Conservation (phyloP, 257 asterid genomes). For the Salvia miltiorrhiza region DNA sequence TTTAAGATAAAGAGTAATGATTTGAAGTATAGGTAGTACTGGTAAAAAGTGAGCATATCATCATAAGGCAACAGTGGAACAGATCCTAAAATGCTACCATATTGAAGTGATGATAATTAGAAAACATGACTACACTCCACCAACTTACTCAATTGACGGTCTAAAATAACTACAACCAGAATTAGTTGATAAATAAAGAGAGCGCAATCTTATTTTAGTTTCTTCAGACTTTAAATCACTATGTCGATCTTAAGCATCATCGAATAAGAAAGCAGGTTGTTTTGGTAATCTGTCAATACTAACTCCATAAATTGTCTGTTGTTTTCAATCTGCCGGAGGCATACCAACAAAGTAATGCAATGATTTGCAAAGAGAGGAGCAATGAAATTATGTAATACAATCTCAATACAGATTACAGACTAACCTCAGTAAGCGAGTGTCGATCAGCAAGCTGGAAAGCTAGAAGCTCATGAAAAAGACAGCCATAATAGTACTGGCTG, state of each 20-base stretch:
- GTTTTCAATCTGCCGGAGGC: not conserved
- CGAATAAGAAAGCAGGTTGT: not conserved
- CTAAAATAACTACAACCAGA: not conserved
- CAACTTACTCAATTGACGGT: not conserved
- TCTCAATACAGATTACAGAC: slow-evolving; percentile 23
- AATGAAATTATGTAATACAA: not conserved
- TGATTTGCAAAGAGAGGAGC: not conserved
- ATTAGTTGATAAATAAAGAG: not conserved
- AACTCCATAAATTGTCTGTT: not conserved
- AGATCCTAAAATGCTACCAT: not conserved
- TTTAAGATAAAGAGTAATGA: not conserved
- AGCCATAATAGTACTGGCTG: slow-evolving; percentile 91
- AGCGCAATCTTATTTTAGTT: not conserved
- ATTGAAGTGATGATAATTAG: not conserved
- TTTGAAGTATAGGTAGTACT: not conserved
- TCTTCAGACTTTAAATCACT: not conserved
- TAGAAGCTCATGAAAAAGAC: slow-evolving; percentile 90
- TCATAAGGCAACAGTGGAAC: not conserved
- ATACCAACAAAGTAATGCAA: not conserved
- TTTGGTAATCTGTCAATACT: not conserved
- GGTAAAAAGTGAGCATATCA: not conserved
- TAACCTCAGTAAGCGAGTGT: slow-evolving; percentile 77
- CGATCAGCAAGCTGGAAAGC: slow-evolving; percentile 95
- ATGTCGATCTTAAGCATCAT: not conserved
- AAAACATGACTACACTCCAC: not conserved